These are phyloP conservation scores for Pseudocercospora fijiensis DNA, from an alignment of 2,329 filamentous ascomycete species.

Conservation along the genomic window DNA sequence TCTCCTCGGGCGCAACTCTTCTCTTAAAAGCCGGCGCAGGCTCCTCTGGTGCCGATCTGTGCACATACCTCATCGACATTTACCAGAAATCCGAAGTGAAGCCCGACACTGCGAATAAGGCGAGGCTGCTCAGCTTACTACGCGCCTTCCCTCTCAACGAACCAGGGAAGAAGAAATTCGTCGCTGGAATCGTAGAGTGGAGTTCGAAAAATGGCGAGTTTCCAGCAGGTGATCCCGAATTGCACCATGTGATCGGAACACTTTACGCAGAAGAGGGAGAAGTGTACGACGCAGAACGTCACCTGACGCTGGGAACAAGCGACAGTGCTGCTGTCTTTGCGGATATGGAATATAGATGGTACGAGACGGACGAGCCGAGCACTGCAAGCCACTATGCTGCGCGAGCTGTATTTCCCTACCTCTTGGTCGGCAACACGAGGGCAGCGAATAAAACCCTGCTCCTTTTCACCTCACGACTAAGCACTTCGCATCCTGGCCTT, in stretches of 20 bases:
- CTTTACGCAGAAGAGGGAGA: conserved; percentile 93
- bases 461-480: conserved; percentile 68
- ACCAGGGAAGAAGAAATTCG: conserved; percentile 89
- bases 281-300: conserved; percentile 87
- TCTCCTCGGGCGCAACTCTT: conserved; percentile 78
- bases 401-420: conserved; percentile 84
- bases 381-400: conserved; percentile 83
- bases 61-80: conserved; percentile 82
- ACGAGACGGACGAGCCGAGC: conserved; percentile 81
- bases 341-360: conserved; percentile 90
- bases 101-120: conserved; percentile 72
- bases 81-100: conserved; percentile 82
- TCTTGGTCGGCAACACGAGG: conserved; percentile 84
- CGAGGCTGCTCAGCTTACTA: conserved; percentile 72
- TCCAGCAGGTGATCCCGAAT: conserved; percentile 86
- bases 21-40: conserved; percentile 90
- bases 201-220: conserved; percentile 80
- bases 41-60: conserved; percentile 86
- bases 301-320: conserved; percentile 82
- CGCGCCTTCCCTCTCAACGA: conserved; percentile 78
- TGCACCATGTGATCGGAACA: conserved; percentile 87
- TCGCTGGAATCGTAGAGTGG: conserved; percentile 86
- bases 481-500: conserved; percentile 60
- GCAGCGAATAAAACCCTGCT: conserved; percentile 81
- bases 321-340: conserved; percentile 80